Evolutionary conservation across 768 basidiomycete species (phyloP).

Genomic region (Sarcomyxa edulis): DNA sequence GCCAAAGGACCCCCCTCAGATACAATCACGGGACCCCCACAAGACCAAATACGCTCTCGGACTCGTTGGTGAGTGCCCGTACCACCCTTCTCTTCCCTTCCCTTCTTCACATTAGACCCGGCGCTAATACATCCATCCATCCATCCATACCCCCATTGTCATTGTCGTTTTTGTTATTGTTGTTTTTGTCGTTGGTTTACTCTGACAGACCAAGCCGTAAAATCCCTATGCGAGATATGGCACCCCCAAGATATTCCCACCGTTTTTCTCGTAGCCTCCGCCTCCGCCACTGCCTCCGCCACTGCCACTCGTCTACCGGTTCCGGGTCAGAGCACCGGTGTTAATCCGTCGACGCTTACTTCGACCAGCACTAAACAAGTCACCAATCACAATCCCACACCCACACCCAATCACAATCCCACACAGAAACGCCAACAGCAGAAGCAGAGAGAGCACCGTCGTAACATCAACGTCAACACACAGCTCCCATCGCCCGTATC

Average conservation of each 20-base stretch:
- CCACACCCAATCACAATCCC: too few species aligned
- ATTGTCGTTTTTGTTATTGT: too few species aligned
- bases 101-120: too few species aligned
- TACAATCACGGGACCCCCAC: slow-evolving; percentile 26
- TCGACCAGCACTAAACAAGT: slow-evolving; percentile 3
- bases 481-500: slow-evolving; percentile 53
- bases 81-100: slow-evolving; percentile 6
- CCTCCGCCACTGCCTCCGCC: slow-evolving; percentile 23
- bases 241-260: slow-evolving; percentile 67
- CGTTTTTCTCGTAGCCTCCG: slow-evolving; percentile 40
- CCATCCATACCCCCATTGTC: too few species aligned
- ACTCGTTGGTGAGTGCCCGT: slow-evolving; percentile 58
- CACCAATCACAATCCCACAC: too few species aligned
- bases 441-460: too few species aligned
- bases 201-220: slow-evolving; percentile 69
- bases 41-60: slow-evolving; percentile 66
- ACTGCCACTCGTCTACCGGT: slow-evolving; percentile 1
- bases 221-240: slow-evolving; percentile 77
- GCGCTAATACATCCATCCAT: too few species aligned
- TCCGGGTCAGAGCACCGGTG: too few species aligned
- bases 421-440: too few species aligned
- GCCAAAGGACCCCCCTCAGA: slow-evolving; percentile 27
- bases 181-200: background rate
- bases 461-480: slow-evolving; percentile 22
- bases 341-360: slow-evolving; percentile 4